Evolutionary conservation across 2,329 filamentous ascomycete species (phyloP).

Genomic region (Pyrenophora graminea): DNA sequence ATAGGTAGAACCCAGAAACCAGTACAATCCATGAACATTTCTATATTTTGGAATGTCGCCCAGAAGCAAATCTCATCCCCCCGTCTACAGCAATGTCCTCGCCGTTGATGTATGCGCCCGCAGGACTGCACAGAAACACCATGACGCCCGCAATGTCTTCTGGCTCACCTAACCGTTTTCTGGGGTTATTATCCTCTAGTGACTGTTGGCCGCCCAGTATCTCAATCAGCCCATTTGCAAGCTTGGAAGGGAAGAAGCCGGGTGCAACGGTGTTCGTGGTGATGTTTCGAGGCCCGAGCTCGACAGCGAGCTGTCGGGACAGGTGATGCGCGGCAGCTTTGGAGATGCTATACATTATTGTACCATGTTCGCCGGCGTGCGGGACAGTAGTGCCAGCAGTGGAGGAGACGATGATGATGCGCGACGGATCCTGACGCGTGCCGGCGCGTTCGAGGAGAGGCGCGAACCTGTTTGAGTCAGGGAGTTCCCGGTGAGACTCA

Average conservation of each 20-base stretch:
- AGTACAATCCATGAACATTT: background rate
- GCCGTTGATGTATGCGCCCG: constrained; percentile 38
- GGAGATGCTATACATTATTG: constrained; percentile 48
- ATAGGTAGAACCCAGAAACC: background rate
- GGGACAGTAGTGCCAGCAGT: constrained; percentile 45
- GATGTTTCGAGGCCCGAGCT: constrained; percentile 47
- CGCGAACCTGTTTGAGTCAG: constrained; percentile 31
- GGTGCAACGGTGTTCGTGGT: constrained; percentile 47
- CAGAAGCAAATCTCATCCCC: constrained; percentile 32
- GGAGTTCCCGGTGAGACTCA: no score
- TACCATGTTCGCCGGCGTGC: constrained; percentile 45
- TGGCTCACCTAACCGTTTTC: constrained; percentile 39
- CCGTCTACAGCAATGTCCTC: constrained; percentile 42
- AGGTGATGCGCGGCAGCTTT: constrained; percentile 49
- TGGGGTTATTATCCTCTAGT: constrained; percentile 37
- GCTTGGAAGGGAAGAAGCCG: constrained; percentile 47
- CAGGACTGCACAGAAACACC: constrained; percentile 41
- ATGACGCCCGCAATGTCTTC: constrained; percentile 47
- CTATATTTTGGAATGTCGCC: constrained; percentile 35
- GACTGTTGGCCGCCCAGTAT: constrained; percentile 49
- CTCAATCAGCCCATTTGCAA: constrained; percentile 46
- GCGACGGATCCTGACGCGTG: constrained; percentile 39
- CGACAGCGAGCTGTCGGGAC: constrained; percentile 46
- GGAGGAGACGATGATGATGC: constrained; percentile 46
- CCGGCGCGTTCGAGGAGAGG: constrained; percentile 44